Conservation (phyloP, 2,329 filamentous ascomycete genomes). For the Neonectria magnoliae region DNA sequence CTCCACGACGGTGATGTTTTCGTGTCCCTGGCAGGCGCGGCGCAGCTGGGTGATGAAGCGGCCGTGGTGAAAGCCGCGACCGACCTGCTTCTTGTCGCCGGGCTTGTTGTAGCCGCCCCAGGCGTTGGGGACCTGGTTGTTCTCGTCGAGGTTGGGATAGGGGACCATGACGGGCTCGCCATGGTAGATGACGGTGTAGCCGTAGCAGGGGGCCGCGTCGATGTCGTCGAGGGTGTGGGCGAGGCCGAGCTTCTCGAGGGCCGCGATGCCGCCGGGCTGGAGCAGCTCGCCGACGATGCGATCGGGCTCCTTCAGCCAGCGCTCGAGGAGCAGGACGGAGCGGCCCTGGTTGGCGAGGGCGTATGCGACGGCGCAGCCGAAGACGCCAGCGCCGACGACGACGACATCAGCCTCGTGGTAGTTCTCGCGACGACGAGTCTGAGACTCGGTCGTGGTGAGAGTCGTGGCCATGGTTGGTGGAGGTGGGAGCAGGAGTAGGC, state of each 20-base stretch:
- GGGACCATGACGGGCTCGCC: slow-evolving; percentile 77
- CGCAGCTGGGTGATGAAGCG: slow-evolving; percentile 88
- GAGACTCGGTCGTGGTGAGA: slow-evolving; percentile 50
- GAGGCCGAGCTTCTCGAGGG: slow-evolving; percentile 83
- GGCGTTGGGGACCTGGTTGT: slow-evolving; percentile 52
- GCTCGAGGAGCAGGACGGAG: slow-evolving; percentile 89
- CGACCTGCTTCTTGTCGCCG: slow-evolving; percentile 64
- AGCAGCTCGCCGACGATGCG: slow-evolving; percentile 95
- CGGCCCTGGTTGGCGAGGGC: slow-evolving; percentile 89
- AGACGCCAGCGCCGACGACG: slow-evolving; percentile 89
- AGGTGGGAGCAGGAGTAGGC: slow-evolving; percentile 25
- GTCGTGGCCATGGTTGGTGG: slow-evolving; percentile 49
- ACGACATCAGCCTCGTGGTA: slow-evolving; percentile 83
- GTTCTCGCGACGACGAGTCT: slow-evolving; percentile 59
- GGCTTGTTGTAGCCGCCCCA: slow-evolving; percentile 49
- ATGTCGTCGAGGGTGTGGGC: slow-evolving; percentile 86
- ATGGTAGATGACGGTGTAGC: slow-evolving; percentile 89
- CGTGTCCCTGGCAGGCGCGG: slow-evolving; percentile 75
- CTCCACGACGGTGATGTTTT: slow-evolving; percentile 91
- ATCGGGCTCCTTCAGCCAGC: slow-evolving; percentile 89
- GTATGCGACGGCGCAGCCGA: slow-evolving; percentile 87
- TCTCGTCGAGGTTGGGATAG: slow-evolving; percentile 74
- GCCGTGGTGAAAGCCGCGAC: slow-evolving; percentile 91
- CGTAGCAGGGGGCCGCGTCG: slow-evolving; percentile 82
- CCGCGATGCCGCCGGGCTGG: slow-evolving; percentile 88